These are phyloP conservation scores for Secale cereale DNA, from an alignment of 176 grass and related monocot genomes.

Conservation along the genomic window DNA sequence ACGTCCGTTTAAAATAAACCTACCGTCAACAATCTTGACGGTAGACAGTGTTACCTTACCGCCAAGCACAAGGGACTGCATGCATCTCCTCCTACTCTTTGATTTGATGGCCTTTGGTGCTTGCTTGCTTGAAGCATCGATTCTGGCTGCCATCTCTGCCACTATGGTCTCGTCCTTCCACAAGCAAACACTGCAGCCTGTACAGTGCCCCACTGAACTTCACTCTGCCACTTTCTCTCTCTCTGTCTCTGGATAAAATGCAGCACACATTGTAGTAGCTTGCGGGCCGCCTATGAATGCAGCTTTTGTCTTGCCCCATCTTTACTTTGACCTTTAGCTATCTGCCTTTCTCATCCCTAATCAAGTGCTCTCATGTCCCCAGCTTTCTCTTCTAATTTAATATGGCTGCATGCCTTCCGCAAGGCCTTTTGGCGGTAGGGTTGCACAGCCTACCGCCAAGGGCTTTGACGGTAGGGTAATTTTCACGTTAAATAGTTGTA, in stretches of 20 bases:
- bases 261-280: background rate
- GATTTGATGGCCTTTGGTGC: constrained; percentile 33
- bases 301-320: constrained; percentile 33
- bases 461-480: too few species aligned
- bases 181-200: constrained; percentile 55
- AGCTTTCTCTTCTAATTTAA: constrained; percentile 33
- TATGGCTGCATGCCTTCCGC: background rate
- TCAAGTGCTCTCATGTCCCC: constrained; percentile 27
- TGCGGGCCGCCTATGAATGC: too few species aligned
- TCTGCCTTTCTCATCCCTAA: constrained; percentile 30
- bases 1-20: too few species aligned
- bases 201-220: constrained; percentile 4
- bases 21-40: too few species aligned
- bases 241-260: constrained; percentile 22
- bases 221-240: too few species aligned
- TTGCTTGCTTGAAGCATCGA: constrained; percentile 70
- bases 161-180: constrained; percentile 44
- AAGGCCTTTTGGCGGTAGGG: too few species aligned
- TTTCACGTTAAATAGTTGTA: too few species aligned
- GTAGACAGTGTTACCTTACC: too few species aligned
- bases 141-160: constrained; percentile 35
- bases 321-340: constrained; percentile 18
- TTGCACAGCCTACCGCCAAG: too few species aligned
- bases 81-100: too few species aligned
- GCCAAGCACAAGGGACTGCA: too few species aligned